A percentile compares a stretch with the other conserved stretches of the same genome.
Conservation (phyloP, 306 rosid species). For the Cicer judaicum region DNA sequence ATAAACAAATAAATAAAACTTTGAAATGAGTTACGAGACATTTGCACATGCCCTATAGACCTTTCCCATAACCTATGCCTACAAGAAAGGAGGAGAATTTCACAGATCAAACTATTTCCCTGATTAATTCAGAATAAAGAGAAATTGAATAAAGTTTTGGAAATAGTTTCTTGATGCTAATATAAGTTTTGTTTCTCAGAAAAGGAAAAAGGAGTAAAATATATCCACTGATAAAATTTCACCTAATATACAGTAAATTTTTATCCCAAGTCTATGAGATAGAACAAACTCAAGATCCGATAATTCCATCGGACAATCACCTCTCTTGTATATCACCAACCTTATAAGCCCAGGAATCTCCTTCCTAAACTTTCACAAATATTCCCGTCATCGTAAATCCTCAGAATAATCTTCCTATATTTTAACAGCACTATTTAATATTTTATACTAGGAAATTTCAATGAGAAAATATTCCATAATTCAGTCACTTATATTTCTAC, state of each 20-base stretch:
- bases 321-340: background rate
- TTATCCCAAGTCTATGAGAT: background rate
- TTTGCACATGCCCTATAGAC: background rate
- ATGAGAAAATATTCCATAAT: conserved; percentile 3
- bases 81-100: conserved; percentile 16
- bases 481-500: background rate
- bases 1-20: background rate
- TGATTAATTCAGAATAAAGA: background rate
- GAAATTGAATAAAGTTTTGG: background rate
- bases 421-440: background rate
- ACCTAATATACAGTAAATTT: background rate
- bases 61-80: no score
- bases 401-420: conserved; percentile 16
- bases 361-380: background rate
- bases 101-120: background rate
- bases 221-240: background rate
- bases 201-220: background rate
- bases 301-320: background rate
- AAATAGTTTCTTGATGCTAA: background rate
- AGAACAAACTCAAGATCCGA: background rate
- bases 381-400: background rate
- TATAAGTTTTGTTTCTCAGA: conserved; percentile 4
- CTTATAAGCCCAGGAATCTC: background rate
- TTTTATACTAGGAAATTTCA: background rate
- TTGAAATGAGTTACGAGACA: conserved; percentile 5